Base-by-base conservation (phyloP, 2,329 filamentous ascomycete species). In the Clarireedia sp. region DNA sequence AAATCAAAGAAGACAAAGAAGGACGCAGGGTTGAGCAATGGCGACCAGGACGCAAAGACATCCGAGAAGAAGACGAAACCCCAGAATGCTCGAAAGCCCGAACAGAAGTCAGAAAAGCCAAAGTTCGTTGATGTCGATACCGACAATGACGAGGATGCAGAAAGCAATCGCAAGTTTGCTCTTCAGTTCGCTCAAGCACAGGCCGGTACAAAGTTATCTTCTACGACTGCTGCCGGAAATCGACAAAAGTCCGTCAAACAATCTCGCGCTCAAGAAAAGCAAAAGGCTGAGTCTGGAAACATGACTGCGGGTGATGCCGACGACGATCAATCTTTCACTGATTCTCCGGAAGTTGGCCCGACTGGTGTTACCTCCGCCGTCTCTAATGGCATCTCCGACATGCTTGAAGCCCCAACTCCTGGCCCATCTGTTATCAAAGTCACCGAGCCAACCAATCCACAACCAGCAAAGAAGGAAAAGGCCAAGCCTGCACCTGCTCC, bases 351-450 rank as follows among this genome's bases (percentile, higher is more conserved):
- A 50, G 73, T 79, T 21, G 69, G 64, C 37, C 75, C 81, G n/a
- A 76, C 75, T 14, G 78, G 81, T 56, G 78, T 56, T n/a, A 41
- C 48, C 8, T 51, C 59, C 45, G 51, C 57, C 36, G 54, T 64
- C 21, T 48, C 56, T 80, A 63, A 55, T 57, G 82, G 80, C 54
- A 82, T 96, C 56, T 87, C 87, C 54, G 92, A 96, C 72, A 97
- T 97, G 92, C 83, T 97, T 16, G 90, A 95, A 72, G 76, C 86
- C 48, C 73, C 81, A 44, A 71, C 81, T 2, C 69, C 82, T 40
- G 86, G 82, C 53, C 87, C 90, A 23, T 84, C 85, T 0, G 82
- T 95, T 48, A 77, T 96, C 59, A 88, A 88, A 59, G 77, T 97
- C 60, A 94, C 87, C 54, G 83, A 85, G 69, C 80, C 72, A 66